Evolutionary conservation across 441 rosid species (phyloP).

Genomic region (Aleurites moluccanus): DNA sequence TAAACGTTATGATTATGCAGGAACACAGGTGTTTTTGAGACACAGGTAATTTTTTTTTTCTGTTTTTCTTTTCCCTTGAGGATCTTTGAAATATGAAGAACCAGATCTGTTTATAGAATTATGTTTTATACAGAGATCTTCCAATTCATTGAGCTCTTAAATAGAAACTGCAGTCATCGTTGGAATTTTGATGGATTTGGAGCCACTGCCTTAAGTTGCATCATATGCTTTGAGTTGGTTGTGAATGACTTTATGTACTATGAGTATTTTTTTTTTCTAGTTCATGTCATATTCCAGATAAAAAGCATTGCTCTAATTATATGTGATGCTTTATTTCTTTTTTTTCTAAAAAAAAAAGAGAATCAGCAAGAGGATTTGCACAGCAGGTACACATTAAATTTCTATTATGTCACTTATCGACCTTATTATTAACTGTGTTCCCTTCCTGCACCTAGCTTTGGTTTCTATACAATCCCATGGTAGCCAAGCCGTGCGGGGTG

Average conservation of each 20-base stretch:
- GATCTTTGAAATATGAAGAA: background rate
- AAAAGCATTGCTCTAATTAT: background rate
- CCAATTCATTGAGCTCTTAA: background rate
- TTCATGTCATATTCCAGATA: background rate
- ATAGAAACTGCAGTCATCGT: background rate
- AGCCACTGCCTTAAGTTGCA: background rate
- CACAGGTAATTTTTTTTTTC: conserved; percentile 53
- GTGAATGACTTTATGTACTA: no score
- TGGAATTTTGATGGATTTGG: background rate
- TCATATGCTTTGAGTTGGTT: background rate
- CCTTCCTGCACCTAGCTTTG: background rate
- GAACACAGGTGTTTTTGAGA: conserved; percentile 87
- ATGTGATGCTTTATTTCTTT: background rate
- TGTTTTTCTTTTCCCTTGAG: background rate
- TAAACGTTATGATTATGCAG: conserved; percentile 90
- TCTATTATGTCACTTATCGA: no score
- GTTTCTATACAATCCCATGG: background rate
- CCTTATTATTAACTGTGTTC: background rate
- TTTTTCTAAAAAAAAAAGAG: no score
- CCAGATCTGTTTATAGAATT: background rate
- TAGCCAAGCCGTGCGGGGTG: background rate
- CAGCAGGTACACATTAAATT: background rate
- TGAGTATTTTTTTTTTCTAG: background rate
- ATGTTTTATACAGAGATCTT: background rate
- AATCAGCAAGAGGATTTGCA: background rate